A percentile compares a stretch with the other conserved stretches of the same genome.
phyloP scores from a whole-genome alignment of 2,329 filamentous ascomycete species.

The Pyrenophora seminiperda region DNA sequence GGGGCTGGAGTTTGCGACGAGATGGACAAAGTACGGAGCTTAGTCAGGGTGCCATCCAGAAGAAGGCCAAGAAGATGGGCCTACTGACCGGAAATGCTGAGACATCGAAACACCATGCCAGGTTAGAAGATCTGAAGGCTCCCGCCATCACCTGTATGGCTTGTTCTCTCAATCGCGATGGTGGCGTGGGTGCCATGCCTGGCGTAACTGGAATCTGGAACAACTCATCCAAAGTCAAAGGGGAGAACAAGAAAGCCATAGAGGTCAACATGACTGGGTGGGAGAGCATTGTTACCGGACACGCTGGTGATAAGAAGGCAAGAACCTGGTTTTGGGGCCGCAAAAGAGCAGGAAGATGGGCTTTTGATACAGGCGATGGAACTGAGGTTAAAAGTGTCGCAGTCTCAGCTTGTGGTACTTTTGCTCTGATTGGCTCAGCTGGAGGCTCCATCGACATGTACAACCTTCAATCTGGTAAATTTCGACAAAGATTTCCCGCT shows the following conservation, averaged over 20 bases:
- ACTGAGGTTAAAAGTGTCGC: constrained; percentile 82
- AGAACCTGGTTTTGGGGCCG: constrained; percentile 98
- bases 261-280: constrained; percentile 82
- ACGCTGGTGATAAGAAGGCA: constrained; percentile 80
- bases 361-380: constrained; percentile 82
- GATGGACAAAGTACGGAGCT: constrained; percentile 94
- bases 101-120: constrained; percentile 65
- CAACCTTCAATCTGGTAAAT: constrained; percentile 91
- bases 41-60: constrained; percentile 86
- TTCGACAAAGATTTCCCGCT: constrained; percentile 86
- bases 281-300: constrained; percentile 95
- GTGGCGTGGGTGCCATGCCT: constrained; percentile 84
- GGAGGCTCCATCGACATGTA: constrained; percentile 89
- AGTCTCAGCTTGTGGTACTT: constrained; percentile 90
- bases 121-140: constrained; percentile 77
- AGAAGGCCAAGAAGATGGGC: constrained; percentile 88
- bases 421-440: constrained; percentile 85
- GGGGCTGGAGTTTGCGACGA: constrained; percentile 93
- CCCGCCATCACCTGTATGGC: constrained; percentile 91
- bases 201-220: constrained; percentile 84
- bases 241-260: constrained; percentile 70
- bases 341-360: constrained; percentile 91
- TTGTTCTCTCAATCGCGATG: constrained; percentile 89
- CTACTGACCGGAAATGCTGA: constrained; percentile 65
- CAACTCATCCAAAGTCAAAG: constrained; percentile 67